A percentile compares a stretch with the other conserved stretches of the same genome.
Conservation (phyloP, 192 early-diverging fungal genomes). For the Backusella tarrabulga region DNA sequence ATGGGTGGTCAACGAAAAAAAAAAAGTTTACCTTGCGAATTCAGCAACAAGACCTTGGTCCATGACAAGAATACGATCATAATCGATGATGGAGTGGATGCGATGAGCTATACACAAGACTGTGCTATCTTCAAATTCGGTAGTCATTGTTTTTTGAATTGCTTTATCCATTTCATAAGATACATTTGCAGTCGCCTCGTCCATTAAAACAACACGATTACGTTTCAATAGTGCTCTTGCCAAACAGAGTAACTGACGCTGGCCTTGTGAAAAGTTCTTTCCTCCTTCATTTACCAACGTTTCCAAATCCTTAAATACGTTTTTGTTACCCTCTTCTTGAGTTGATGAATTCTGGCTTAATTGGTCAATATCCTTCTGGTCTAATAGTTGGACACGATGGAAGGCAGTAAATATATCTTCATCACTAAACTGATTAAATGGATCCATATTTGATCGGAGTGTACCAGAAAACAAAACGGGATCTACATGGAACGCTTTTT, state of each 20-base stretch:
- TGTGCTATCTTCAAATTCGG: conserved; percentile 52
- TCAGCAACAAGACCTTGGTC: conserved; percentile 76
- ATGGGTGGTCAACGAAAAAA: not conserved
- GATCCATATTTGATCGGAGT: conserved; percentile 87
- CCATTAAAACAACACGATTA: conserved; percentile 47
- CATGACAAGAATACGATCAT: conserved; percentile 75
- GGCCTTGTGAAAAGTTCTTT: conserved; percentile 68
- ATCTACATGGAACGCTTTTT: not conserved
- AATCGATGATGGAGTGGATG: conserved; percentile 53
- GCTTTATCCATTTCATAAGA: conserved; percentile 55
- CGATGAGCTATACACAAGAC: conserved; percentile 65
- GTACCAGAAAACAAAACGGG: conserved; percentile 46
- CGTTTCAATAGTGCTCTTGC: conserved; percentile 70
- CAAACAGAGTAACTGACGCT: conserved; percentile 74
- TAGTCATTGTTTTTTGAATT: conserved; percentile 48
- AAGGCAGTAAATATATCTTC: conserved; percentile 77
- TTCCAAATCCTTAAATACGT: conserved; percentile 18
- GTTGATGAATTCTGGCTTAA: not conserved
- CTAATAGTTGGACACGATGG: conserved; percentile 58
- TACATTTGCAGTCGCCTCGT: conserved; percentile 53
- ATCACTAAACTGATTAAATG: conserved; percentile 77
- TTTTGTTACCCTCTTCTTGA: conserved; percentile 8
- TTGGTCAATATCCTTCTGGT: not conserved
- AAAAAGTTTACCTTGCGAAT: conserved; percentile 51
- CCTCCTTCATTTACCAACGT: conserved; percentile 75